Evolutionary conservation across 78 protist species (phyloP).

Genomic region (Tieghemostelium lacteum): DNA sequence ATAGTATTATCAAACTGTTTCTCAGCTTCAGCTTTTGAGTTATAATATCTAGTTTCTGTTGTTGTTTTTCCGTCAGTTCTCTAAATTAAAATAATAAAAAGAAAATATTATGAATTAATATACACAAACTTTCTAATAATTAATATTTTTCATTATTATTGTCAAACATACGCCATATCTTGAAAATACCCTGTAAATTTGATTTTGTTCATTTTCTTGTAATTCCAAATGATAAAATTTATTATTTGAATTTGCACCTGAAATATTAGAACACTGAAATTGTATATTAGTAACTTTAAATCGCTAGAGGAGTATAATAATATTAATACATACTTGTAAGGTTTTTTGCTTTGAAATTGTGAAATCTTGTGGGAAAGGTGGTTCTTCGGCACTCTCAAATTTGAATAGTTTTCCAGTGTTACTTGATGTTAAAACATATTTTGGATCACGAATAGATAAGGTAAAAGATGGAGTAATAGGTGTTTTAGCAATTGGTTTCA

Average conservation of each 20-base stretch:
- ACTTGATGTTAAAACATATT: too few relatives aligned
- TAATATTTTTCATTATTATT: too few relatives aligned
- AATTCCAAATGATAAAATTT: constrained; percentile 53
- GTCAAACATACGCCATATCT: constrained; percentile 58
- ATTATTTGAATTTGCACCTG: constrained; percentile 28
- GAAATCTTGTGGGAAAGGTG: neutral
- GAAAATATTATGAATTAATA: too few relatives aligned
- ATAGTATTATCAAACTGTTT: constrained; percentile 4
- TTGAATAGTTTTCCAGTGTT: neutral
- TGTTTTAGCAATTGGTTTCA: neutral
- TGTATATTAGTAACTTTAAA: neutral
- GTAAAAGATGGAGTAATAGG: too few relatives aligned
- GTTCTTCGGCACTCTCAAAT: constrained; percentile 1
- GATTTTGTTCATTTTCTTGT: constrained; percentile 11
- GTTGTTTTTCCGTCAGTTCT: constrained; percentile 64
- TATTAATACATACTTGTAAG: constrained; percentile 30
- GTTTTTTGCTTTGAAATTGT: neutral
- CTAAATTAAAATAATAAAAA: neutral
- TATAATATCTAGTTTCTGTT: constrained; percentile 19
- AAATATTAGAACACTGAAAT: constrained; percentile 41
- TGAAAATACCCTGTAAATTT: constrained; percentile 19
- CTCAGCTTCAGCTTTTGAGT: constrained; percentile 8
- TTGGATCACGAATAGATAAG: too few relatives aligned
- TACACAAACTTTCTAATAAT: too few relatives aligned
- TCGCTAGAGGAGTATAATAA: neutral